Evolutionary conservation across 108 stramenopile genomes (phyloP), one percentile per base, ranked within the genome.

Genomic region (Poteriospumella lacustris): DNA sequence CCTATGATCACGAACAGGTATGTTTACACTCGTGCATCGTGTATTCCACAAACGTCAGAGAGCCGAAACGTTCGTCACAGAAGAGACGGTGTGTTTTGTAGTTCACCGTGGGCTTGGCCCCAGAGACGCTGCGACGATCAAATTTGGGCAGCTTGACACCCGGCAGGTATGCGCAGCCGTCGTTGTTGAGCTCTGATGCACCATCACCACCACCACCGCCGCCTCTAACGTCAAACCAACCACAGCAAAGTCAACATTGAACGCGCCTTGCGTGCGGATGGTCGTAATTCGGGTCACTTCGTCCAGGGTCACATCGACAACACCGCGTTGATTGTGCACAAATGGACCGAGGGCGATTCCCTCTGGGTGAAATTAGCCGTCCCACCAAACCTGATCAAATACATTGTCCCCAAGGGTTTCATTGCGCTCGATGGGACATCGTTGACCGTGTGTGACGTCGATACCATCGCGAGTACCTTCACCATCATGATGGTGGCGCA

Each of bases 401-500:
- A 92, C 79, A 95, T 99, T 76, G 98, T 97, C 1, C 93, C 93
- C 26, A 99, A 99, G 75, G 98, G 96, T 41, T 99, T 96, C 80
- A 90, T 99, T 78, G 96, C 96, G 2, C 88, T 97, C 60, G 98
- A 99, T 83, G 98, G 98, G 15, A 94, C 95, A 0, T 89, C 88
- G 28, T 83, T 99, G 76, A 99, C 98, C 5, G 94, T 99, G 1
- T 91, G 91, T 70, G 91, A 91, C 75, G 93, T 93, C 12, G 87
- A 94, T 43, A 88, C 83, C 28, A 78, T 85, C 42, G 12, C 87
- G 34, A 77, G 87, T 40, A 93, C 91, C 88, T 99, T 99, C 78
- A 92, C 92, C 2, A 93, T 99, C 86, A 99, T 99, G 98, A 86
- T 99, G 76, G 89, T 99, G n/a, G 92, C 93, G 64, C 95, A 97